Evolutionary conservation across 805 yeast genomes (phyloP).

Genomic region (Candida coleopterorum): DNA sequence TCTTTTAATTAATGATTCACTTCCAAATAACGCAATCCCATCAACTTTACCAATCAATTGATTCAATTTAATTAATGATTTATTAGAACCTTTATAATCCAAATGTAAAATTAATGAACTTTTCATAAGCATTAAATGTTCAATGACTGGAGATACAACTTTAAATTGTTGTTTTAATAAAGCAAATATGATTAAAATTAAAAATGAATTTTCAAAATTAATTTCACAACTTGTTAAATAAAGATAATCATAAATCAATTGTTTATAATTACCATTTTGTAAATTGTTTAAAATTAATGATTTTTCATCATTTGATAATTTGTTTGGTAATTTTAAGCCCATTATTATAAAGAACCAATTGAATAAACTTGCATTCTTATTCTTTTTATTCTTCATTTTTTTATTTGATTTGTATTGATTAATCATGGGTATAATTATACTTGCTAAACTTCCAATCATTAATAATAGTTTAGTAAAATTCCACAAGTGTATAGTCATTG

Average conservation of each 20-base stretch:
- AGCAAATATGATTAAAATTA: conserved; percentile 25
- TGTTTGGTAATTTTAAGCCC: conserved; percentile 26
- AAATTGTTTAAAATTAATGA: conserved; percentile 14
- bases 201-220: conserved; percentile 30
- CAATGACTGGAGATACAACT: conserved; percentile 15
- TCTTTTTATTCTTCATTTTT: not conserved
- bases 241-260: conserved; percentile 22
- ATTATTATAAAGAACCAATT: conserved; percentile 23
- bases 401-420: not conserved
- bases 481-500: conserved; percentile 20
- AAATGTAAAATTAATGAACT: conserved; percentile 24
- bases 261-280: conserved; percentile 4
- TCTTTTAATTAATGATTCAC: conserved; percentile 21
- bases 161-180: conserved; percentile 21
- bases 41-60: conserved; percentile 26
- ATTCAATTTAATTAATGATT: conserved; percentile 18
- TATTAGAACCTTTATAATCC: conserved; percentile 24
- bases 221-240: conserved; percentile 24
- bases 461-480: conserved; percentile 20
- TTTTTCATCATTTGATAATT: conserved; percentile 12
- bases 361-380: conserved; percentile 2
- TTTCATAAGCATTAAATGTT: conserved; percentile 20
- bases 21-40: conserved; percentile 26
- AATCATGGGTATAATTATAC: conserved; percentile 7
- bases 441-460: conserved; percentile 16